Evolutionary conservation across 768 basidiomycete genomes (phyloP), one percentile per base, ranked within the genome.

Genomic region (Boletus fagicola): DNA sequence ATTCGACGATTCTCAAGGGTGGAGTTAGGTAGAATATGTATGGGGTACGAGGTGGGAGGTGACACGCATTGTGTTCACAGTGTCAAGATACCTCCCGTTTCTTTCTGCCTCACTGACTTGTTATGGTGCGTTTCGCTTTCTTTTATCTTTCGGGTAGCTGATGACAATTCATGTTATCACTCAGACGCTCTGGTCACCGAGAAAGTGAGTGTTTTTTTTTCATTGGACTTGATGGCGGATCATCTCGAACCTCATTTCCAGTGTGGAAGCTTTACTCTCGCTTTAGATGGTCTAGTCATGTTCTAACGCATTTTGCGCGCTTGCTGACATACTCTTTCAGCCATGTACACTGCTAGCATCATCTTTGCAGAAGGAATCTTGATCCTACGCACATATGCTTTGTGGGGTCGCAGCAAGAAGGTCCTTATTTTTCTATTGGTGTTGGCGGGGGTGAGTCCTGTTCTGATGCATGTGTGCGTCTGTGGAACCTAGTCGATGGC

Each of bases 341-440:
- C 31, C 18, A 24, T 60, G 3, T 70, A 58, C 48, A 58, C 2
- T 26, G 48, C 49, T 13, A 60, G 66, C n/a, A 35, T 65, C 20
- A 20, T 69, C 16, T 51, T 55, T 15, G 46, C 63, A 0, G 61
- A 62, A 53, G 63, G 47, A 7, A 57, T 70, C 22, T 59, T 68
- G 47, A 70, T 70, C 24, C 48, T 70, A 1, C 68, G 67, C 33
- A 70, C 68, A 20, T 70, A 65, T 20, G 66, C 67, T 28, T 44
- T 68, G 49, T 68, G 67, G 63, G 58, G 57, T 51, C 63, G 61
- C 28, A 68, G 44, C 33, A 56, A 30, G 49, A 63, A 33, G 13
- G 48, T 65, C 2, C 59, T 68, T 1, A 4, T 48, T 13, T 44
- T 67, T 24, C 57, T 70, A 22, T 31, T 70, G 20, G 20, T 53